Conservation (phyloP, 176 grass and related monocot genomes). For the Metroxylon sagu region DNA sequence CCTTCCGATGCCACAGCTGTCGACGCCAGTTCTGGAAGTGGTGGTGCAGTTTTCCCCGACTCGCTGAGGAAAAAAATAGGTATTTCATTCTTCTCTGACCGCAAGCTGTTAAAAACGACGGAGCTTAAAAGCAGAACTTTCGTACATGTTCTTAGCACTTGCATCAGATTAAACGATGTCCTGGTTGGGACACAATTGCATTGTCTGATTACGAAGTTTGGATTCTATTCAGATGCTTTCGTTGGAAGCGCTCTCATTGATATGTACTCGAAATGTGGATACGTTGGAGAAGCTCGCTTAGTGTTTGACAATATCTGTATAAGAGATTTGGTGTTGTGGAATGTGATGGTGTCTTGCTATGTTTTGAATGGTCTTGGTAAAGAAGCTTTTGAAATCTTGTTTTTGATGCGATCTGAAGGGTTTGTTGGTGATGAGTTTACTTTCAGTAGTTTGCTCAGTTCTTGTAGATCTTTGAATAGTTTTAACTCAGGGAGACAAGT, state of each 20-base stretch:
- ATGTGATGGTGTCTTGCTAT: conserved; percentile 72
- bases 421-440: conserved; percentile 63
- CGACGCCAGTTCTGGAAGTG: not conserved
- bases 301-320: conserved; percentile 41
- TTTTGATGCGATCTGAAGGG: conserved; percentile 15
- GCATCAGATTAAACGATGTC: conserved; percentile 3
- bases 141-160: too few species aligned
- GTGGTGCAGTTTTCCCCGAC: not conserved
- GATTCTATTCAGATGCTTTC: conserved; percentile 15
- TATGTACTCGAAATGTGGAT: conserved; percentile 26
- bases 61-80: not conserved
- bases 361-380: conserved; percentile 30
- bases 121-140: conserved; percentile 1
- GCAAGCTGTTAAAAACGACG: not conserved
- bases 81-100: too few species aligned
- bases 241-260: conserved; percentile 30
- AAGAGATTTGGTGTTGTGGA: conserved; percentile 41
- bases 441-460: conserved; percentile 52
- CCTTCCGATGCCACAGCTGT: not conserved
- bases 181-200: conserved; percentile 5
- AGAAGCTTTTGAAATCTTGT: conserved; percentile 38
- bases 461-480: conserved; percentile 9
- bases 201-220: conserved; percentile 32
- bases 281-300: conserved; percentile 12
- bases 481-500: conserved; percentile 15